Percentiles rank a stretch among this genome's conserved stretches.
Evolutionary conservation across 106 monocot genomes (phyloP).

Genomic region (Agapanthus africanus): DNA sequence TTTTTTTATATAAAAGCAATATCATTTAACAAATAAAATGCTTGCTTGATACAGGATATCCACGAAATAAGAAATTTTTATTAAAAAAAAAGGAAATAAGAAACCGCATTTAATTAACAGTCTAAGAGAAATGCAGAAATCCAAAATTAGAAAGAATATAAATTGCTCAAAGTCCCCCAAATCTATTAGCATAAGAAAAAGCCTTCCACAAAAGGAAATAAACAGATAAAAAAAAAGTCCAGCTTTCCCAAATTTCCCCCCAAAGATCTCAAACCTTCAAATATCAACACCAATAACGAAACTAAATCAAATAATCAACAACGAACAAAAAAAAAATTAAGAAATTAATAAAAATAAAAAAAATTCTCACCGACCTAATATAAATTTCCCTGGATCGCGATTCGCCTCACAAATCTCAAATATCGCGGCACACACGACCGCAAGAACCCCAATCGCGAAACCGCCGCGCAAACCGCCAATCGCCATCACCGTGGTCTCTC

Average conservation of each 20-base stretch:
- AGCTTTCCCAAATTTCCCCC: not conserved
- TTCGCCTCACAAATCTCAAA: constrained; percentile 2
- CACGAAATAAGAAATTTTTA: too few relatives aligned
- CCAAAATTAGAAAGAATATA: not conserved
- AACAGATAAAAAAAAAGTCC: not conserved
- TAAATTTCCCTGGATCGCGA: constrained; percentile 1
- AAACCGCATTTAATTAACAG: not conserved
- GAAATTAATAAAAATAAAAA: not conserved
- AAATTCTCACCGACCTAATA: constrained; percentile 10
- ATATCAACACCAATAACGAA: not conserved
- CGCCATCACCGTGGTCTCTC: constrained; percentile 4
- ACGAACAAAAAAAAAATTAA: not conserved
- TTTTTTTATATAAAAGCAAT: too few relatives aligned
- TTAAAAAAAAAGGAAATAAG: constrained; percentile 1
- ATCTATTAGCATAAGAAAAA: not conserved
- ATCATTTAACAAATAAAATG: not conserved
- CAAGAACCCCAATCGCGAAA: not conserved
- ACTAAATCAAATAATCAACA: not conserved
- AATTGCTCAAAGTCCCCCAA: not conserved
- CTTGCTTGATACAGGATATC: not conserved
- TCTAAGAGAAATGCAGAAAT: not conserved
- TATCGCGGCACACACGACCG: not conserved
- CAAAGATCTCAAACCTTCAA: not conserved
- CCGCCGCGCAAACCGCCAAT: not conserved
- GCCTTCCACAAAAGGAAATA: not conserved